Percentiles rank a stretch among this genome's conserved stretches.
Evolutionary conservation across 2,329 filamentous ascomycete genomes (phyloP).

Genomic region (Ophiostoma sp.): DNA sequence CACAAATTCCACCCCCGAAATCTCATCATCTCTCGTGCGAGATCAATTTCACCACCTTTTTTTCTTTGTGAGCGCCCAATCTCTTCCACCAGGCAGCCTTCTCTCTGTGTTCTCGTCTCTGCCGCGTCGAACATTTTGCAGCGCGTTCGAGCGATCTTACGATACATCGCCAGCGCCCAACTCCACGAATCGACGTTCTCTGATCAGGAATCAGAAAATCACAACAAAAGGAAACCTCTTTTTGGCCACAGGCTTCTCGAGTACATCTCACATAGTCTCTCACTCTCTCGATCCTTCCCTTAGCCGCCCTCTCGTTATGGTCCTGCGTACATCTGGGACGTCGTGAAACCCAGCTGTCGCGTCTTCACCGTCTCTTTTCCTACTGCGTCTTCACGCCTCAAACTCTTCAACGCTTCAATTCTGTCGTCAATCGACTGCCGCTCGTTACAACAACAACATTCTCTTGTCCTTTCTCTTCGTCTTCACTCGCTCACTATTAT

Average conservation of each 20-base stretch:
- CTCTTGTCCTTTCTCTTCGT: slow-evolving; percentile 13
- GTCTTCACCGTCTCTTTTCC: not conserved
- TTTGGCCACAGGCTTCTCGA: not conserved
- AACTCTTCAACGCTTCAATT: not conserved
- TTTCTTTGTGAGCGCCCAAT: not conserved
- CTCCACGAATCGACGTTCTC: not conserved
- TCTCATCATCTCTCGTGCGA: slow-evolving; percentile 18
- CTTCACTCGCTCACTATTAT: slow-evolving; percentile 8
- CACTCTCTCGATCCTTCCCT: not conserved
- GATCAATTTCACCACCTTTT: slow-evolving; percentile 16
- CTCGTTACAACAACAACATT: slow-evolving; percentile 9
- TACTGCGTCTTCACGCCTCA: not conserved
- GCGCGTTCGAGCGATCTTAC: not conserved
- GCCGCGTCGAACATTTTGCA: not conserved
- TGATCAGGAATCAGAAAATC: not conserved
- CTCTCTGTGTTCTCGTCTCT: not conserved
- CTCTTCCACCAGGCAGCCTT: not conserved
- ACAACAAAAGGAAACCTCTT: not conserved
- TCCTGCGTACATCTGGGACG: slow-evolving; percentile 19
- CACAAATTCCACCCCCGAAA: slow-evolving; percentile 6
- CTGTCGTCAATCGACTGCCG: slow-evolving; percentile 12
- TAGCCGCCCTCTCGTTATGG: slow-evolving; percentile 23
- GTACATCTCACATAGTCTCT: not conserved
- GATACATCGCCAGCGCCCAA: not conserved
- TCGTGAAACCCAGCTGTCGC: slow-evolving; percentile 20